Evolutionary conservation across 2,329 filamentous ascomycete species (phyloP).

Genomic region (Colletotrichum neosansevieriae): DNA sequence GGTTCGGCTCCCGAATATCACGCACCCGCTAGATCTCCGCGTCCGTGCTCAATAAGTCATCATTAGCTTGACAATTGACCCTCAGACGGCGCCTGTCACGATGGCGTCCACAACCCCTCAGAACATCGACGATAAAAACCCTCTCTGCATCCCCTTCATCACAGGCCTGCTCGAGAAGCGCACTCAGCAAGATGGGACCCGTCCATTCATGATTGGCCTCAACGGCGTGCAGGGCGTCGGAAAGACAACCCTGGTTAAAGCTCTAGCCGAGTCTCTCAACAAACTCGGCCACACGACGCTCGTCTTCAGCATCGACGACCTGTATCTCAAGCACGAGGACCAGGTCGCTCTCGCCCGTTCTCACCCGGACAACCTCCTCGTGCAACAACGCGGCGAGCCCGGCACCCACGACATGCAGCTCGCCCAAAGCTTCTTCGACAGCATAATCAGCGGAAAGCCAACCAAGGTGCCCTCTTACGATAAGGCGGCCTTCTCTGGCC

Average conservation of each 20-base stretch:
- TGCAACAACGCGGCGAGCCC: conserved; percentile 87
- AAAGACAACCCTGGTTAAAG: conserved; percentile 87
- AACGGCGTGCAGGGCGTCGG: conserved; percentile 94
- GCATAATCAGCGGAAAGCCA: conserved; percentile 64
- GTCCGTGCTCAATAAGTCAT: not conserved
- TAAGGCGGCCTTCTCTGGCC: conserved; percentile 81
- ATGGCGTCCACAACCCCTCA: not conserved
- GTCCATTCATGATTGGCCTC: conserved; percentile 86
- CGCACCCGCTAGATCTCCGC: conserved; percentile 3
- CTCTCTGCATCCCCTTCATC: conserved; percentile 83
- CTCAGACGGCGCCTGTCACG: not conserved
- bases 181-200: conserved; percentile 57
- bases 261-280: conserved; percentile 72
- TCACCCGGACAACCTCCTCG: conserved; percentile 78
- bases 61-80: no score
- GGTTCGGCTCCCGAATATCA: conserved; percentile 19
- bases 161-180: conserved; percentile 64
- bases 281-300: conserved; percentile 71
- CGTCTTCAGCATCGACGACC: conserved; percentile 88
- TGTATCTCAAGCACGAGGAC: conserved; percentile 81
- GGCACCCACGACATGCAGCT: conserved; percentile 84
- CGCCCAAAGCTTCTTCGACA: conserved; percentile 70
- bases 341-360: conserved; percentile 74
- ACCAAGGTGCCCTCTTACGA: conserved; percentile 81
- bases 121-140: conserved; percentile 79